Conservation (phyloP, 2,329 filamentous ascomycete species). For the Nemania abortiva region DNA sequence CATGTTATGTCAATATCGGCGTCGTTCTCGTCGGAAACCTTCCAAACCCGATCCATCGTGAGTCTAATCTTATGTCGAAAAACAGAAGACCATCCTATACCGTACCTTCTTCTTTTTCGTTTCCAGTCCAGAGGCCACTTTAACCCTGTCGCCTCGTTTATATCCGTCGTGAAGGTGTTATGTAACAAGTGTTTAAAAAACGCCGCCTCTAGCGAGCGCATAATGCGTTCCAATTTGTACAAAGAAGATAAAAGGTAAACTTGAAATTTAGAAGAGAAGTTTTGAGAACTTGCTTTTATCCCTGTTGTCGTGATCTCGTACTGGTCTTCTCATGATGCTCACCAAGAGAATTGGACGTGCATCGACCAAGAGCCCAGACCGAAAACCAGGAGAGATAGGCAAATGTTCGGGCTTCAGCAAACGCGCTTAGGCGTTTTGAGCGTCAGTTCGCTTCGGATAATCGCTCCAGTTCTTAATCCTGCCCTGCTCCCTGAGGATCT, state of each 20-base stretch:
- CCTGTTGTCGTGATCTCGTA: background rate
- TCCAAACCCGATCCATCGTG: background rate
- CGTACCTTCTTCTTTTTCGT: background rate
- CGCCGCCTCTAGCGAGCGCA: slow-evolving; percentile 10
- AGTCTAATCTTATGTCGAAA: slow-evolving; percentile 5
- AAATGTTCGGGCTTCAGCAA: background rate
- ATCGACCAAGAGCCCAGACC: background rate
- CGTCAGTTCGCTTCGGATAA: slow-evolving; percentile 20
- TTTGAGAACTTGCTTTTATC: background rate
- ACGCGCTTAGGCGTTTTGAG: slow-evolving; percentile 5
- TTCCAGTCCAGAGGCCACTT: slow-evolving; percentile 5
- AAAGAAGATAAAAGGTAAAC: slow-evolving; percentile 28
- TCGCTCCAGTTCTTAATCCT: slow-evolving; percentile 29
- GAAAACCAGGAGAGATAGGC: background rate
- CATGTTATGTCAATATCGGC: background rate
- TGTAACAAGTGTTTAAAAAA: slow-evolving; percentile 16
- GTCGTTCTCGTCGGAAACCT: slow-evolving; percentile 3
- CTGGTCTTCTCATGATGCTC: background rate
- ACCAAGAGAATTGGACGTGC: background rate
- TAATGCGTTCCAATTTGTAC: slow-evolving; percentile 32
- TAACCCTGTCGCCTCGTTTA: slow-evolving; percentile 15
- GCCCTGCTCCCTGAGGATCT: slow-evolving; percentile 47
- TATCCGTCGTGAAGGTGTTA: slow-evolving; percentile 20
- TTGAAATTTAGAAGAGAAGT: background rate
- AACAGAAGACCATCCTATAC: background rate